phyloP scores from a whole-genome alignment of 805 yeast species.

The Saturnispora quitensis region DNA sequence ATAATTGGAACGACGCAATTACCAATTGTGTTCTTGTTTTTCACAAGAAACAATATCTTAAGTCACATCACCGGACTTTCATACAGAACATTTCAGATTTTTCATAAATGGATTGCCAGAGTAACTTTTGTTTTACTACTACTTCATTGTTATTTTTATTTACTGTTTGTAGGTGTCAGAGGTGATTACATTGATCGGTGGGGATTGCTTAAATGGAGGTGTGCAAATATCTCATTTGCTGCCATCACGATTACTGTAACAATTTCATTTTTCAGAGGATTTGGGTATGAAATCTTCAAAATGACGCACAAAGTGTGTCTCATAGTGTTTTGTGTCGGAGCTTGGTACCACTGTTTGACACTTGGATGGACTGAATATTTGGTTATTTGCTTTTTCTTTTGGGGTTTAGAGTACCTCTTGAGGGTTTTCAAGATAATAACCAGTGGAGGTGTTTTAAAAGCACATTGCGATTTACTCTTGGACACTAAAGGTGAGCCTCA shows the following conservation, averaged over 20 bases:
- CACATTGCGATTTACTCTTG: slow-evolving; percentile 31
- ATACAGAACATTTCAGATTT: slow-evolving; percentile 29
- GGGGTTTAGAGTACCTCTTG: slow-evolving; percentile 59
- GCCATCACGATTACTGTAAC: slow-evolving; percentile 23
- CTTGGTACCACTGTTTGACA: slow-evolving; percentile 40
- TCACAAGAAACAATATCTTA: slow-evolving; percentile 29
- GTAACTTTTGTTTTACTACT: slow-evolving; percentile 29
- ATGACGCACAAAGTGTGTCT: slow-evolving; percentile 35
- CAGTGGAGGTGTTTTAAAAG: slow-evolving; percentile 53
- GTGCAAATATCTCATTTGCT: slow-evolving; percentile 33
- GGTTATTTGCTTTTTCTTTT: slow-evolving; percentile 50
- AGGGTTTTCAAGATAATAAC: slow-evolving; percentile 45
- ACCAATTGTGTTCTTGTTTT: slow-evolving; percentile 28
- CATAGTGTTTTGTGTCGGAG: slow-evolving; percentile 33
- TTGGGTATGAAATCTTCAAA: slow-evolving; percentile 39
- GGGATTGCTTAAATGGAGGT: slow-evolving; percentile 34
- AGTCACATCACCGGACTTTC: slow-evolving; percentile 27
- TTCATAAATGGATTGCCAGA: slow-evolving; percentile 35
- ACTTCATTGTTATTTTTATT: slow-evolving; percentile 33
- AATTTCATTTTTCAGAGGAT: slow-evolving; percentile 28
- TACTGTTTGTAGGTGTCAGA: slow-evolving; percentile 27
- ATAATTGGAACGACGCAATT: slow-evolving; percentile 33
- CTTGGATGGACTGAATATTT: slow-evolving; percentile 42
- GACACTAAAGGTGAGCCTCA: slow-evolving; percentile 23
- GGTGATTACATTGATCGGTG: slow-evolving; percentile 31